phyloP scores from a whole-genome alignment of 306 rosid species.

The Cicer chorassanicum region DNA sequence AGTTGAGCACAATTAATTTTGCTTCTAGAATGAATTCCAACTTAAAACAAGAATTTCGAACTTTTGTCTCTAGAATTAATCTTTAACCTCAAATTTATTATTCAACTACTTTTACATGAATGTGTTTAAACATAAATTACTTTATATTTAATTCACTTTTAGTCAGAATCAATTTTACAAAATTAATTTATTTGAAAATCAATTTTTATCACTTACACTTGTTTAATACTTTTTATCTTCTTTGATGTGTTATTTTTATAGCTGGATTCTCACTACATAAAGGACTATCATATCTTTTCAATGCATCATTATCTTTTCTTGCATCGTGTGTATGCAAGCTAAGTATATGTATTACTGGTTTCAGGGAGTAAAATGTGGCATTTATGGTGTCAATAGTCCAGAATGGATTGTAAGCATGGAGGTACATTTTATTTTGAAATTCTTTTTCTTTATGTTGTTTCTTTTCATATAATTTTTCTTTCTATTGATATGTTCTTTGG shows the following conservation, averaged over 20 bases:
- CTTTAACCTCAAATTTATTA: too few relatives aligned
- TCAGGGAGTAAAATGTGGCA: conserved; percentile 86
- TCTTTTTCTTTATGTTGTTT: conserved; percentile 9
- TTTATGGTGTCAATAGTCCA: conserved; percentile 77
- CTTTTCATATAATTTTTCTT: neutral
- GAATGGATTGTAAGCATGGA: conserved; percentile 93
- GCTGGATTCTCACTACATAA: conserved; percentile 21
- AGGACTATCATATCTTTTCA: neutral
- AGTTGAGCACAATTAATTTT: too few relatives aligned
- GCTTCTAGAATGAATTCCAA: too few relatives aligned
- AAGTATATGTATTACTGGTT: conserved; percentile 33
- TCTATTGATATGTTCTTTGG: conserved; percentile 14
- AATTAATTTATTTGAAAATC: too few relatives aligned
- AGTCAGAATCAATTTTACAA: too few relatives aligned
- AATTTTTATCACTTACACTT: too few relatives aligned
- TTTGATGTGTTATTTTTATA: conserved; percentile 1
- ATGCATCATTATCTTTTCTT: neutral
- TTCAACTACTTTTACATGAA: too few relatives aligned
- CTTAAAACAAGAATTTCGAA: too few relatives aligned
- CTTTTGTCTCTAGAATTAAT: too few relatives aligned
- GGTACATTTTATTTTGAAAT: conserved; percentile 52
- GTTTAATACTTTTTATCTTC: neutral
- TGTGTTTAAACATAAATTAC: too few relatives aligned
- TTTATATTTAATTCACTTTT: too few relatives aligned
- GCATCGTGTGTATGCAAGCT: conserved; percentile 27